These are phyloP conservation scores for Trametes villosa DNA, from an alignment of 768 basidiomycete genomes.

Conservation along the genomic window DNA sequence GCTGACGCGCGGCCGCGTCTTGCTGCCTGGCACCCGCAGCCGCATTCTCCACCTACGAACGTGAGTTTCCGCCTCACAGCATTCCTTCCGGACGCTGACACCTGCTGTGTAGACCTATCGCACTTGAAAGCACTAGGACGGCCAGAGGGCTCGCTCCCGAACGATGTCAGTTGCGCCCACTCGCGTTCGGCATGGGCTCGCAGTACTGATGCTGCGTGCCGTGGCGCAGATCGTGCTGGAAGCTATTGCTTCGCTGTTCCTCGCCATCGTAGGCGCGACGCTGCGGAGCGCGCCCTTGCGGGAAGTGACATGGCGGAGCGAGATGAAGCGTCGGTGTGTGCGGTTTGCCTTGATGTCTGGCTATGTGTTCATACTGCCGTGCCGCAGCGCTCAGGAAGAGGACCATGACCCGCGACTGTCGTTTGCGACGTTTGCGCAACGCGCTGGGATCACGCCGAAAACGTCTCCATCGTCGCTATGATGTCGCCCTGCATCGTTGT, in stretches of 20 bases:
- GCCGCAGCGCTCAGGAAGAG: slow-evolving; percentile 28
- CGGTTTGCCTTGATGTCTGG: not conserved
- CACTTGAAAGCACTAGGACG: slow-evolving; percentile 75
- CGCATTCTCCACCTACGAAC: slow-evolving; percentile 81
- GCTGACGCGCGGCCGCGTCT: slow-evolving; percentile 6
- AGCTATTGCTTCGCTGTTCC: slow-evolving; percentile 60
- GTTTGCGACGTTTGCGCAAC: slow-evolving; percentile 30
- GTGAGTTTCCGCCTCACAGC: slow-evolving; percentile 45
- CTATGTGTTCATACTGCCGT: not conserved
- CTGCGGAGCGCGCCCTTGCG: slow-evolving; percentile 69
- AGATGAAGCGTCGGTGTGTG: slow-evolving; percentile 80
- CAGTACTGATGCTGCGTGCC: not conserved
- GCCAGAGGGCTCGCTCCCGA: slow-evolving; percentile 68
- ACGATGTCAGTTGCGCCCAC: slow-evolving; percentile 50
- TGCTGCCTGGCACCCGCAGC: slow-evolving; percentile 52
- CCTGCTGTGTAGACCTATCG: slow-evolving; percentile 60
- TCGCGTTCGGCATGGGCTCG: not conserved
- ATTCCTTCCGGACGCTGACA: not conserved
- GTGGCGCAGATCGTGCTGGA: slow-evolving; percentile 65
- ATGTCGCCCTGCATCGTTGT: not conserved
- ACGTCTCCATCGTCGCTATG: slow-evolving; percentile 1
- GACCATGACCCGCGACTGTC: slow-evolving; percentile 30
- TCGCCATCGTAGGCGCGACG: slow-evolving; percentile 77
- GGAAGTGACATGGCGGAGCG: slow-evolving; percentile 88
- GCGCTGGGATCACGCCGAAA: slow-evolving; percentile 28